These are phyloP conservation scores for Komagataella mondaviorum DNA, from an alignment of 805 yeast genomes.

Conservation along the genomic window DNA sequence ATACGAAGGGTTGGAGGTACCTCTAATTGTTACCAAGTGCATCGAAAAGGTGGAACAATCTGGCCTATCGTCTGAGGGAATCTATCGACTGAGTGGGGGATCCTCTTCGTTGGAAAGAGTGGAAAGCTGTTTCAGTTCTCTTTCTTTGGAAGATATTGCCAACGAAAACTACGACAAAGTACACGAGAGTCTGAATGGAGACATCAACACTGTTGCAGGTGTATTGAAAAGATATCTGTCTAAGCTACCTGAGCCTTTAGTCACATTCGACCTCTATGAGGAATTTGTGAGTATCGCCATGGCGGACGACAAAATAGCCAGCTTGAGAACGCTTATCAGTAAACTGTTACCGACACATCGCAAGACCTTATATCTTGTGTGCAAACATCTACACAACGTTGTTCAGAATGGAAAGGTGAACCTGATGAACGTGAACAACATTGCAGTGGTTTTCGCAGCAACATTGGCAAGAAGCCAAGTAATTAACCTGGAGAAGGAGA, in stretches of 20 bases:
- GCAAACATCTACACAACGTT: constrained; percentile 48
- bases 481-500: constrained; percentile 64
- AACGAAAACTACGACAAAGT: constrained; percentile 21
- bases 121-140: constrained; percentile 16
- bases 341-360: not conserved
- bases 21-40: constrained; percentile 61
- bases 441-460: constrained; percentile 92
- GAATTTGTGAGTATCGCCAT: constrained; percentile 44
- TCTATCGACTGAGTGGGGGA: constrained; percentile 84
- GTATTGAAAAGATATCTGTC: constrained; percentile 81
- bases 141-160: constrained; percentile 11
- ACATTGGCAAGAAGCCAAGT: constrained; percentile 61
- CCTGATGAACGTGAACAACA: constrained; percentile 72
- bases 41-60: constrained; percentile 63
- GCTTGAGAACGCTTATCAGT: not conserved
- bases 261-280: constrained; percentile 58
- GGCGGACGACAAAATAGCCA: constrained; percentile 6
- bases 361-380: not conserved
- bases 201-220: constrained; percentile 77
- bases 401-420: constrained; percentile 39
- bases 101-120: constrained; percentile 43
- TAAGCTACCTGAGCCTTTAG: constrained; percentile 72
- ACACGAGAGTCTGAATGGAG: constrained; percentile 33
- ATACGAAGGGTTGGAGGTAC: constrained; percentile 50
- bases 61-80: constrained; percentile 73